Conservation (phyloP, 352 stramenopile genomes). For the Globisporangium polare region DNA sequence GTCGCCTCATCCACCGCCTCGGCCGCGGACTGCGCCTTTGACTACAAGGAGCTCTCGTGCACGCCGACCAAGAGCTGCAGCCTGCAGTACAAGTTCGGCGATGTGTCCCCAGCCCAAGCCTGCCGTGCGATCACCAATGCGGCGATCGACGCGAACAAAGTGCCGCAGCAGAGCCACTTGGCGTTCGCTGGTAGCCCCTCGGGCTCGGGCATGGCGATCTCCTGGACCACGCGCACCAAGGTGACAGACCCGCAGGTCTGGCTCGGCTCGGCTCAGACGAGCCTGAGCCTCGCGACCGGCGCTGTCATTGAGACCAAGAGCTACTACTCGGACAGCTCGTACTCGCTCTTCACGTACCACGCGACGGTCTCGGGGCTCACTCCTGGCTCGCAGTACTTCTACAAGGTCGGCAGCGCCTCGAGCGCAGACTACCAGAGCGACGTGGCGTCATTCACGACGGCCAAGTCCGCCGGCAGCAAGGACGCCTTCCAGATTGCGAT, state of each 20-base stretch:
- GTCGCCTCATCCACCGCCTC: neutral
- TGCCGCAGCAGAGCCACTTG: conserved; percentile 57
- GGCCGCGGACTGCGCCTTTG: conserved; percentile 22
- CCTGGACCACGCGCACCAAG: conserved; percentile 50
- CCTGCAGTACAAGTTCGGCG: conserved; percentile 35
- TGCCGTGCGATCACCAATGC: conserved; percentile 22
- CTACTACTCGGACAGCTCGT: conserved; percentile 47
- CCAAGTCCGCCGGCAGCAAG: conserved; percentile 18
- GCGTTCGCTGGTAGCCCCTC: conserved; percentile 37
- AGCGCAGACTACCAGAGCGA: conserved; percentile 25
- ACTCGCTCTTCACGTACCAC: conserved; percentile 47
- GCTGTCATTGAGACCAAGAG: conserved; percentile 24
- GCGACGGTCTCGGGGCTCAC: conserved; percentile 25
- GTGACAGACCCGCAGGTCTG: conserved; percentile 43
- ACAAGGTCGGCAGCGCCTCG: conserved; percentile 35
- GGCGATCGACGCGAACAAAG: neutral
- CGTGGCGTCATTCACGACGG: conserved; percentile 33
- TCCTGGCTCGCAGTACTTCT: conserved; percentile 40
- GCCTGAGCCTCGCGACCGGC: conserved; percentile 16
- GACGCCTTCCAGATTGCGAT: conserved; percentile 43
- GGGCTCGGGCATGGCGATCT: conserved; percentile 55
- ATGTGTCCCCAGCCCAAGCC: conserved; percentile 38
- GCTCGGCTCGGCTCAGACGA: conserved; percentile 29
- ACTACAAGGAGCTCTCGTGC: conserved; percentile 25
- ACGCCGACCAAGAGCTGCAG: conserved; percentile 14